phyloP scores from a whole-genome alignment of 2,329 filamentous ascomycete genomes.

The Neofusicoccum sp. region DNA sequence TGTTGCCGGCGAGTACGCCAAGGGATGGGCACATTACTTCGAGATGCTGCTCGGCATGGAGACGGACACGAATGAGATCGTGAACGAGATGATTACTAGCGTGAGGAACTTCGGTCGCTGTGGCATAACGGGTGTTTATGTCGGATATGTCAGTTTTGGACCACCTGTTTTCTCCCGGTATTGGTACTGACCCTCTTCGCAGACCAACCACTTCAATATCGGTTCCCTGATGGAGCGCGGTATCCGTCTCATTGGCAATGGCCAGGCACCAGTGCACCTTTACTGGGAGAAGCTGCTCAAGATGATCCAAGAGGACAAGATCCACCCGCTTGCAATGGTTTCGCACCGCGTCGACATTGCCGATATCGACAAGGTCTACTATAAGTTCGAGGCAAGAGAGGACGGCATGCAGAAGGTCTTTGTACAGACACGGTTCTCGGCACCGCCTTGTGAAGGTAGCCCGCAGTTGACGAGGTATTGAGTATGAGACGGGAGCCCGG shows the following conservation, averaged over 20 bases:
- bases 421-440: slow-evolving; percentile 61
- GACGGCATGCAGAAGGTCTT: slow-evolving; percentile 83
- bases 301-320: slow-evolving; percentile 66
- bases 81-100: slow-evolving; percentile 80
- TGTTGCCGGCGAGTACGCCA: slow-evolving; percentile 65
- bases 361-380: slow-evolving; percentile 55
- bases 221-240: slow-evolving; percentile 84
- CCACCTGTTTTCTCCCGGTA: slow-evolving; percentile 19
- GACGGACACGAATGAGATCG: slow-evolving; percentile 80
- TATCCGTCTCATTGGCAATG: slow-evolving; percentile 74
- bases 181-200: slow-evolving; percentile 7
- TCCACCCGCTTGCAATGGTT: slow-evolving; percentile 80
- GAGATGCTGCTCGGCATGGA: slow-evolving; percentile 68
- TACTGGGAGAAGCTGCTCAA: slow-evolving; percentile 81
- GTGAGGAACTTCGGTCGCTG: slow-evolving; percentile 72
- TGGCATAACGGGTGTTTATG: slow-evolving; percentile 74
- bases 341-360: slow-evolving; percentile 68
- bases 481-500: neutral
- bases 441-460: slow-evolving; percentile 52
- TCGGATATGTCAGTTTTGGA: slow-evolving; percentile 55
- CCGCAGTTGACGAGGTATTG: slow-evolving; percentile 54
- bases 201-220: slow-evolving; percentile 82
- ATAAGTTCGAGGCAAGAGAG: slow-evolving; percentile 69
- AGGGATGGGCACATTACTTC: slow-evolving; percentile 63
- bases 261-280: slow-evolving; percentile 73